Conservation (phyloP, 1,284 basidiomycete genomes). For the Tilletia indica region DNA sequence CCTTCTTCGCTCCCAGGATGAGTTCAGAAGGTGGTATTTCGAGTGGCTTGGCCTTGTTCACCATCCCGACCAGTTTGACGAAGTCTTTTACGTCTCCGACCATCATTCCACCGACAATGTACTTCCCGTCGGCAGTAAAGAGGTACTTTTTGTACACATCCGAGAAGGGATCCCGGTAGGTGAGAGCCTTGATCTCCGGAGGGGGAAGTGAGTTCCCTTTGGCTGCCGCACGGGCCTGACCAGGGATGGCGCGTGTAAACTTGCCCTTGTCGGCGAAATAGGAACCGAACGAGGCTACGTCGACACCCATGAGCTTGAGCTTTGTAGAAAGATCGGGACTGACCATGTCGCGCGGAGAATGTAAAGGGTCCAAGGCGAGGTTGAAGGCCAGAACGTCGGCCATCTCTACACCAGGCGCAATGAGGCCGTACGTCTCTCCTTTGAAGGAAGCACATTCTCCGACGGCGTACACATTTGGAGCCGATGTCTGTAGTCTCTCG, state of each 20-base stretch:
- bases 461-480: slow-evolving; percentile 68
- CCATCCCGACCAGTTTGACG: slow-evolving; percentile 69
- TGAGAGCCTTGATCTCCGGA: slow-evolving; percentile 63
- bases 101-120: slow-evolving; percentile 77
- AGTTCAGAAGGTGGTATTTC: slow-evolving; percentile 69
- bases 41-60: slow-evolving; percentile 72
- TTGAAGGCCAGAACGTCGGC: slow-evolving; percentile 74
- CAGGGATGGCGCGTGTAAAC: slow-evolving; percentile 41
- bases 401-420: slow-evolving; percentile 73
- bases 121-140: slow-evolving; percentile 72
- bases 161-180: slow-evolving; percentile 71
- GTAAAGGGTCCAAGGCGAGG: slow-evolving; percentile 60
- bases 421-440: slow-evolving; percentile 69
- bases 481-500: slow-evolving; percentile 65
- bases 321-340: slow-evolving; percentile 67
- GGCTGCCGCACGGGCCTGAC: slow-evolving; percentile 22
- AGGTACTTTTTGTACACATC: slow-evolving; percentile 64
- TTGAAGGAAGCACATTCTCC: slow-evolving; percentile 74
- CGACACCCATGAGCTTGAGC: slow-evolving; percentile 72
- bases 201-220: slow-evolving; percentile 29
- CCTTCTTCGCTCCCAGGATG: slow-evolving; percentile 65
- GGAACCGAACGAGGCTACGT: slow-evolving; percentile 73
- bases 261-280: slow-evolving; percentile 68
- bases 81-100: slow-evolving; percentile 73
- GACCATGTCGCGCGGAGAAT: slow-evolving; percentile 64